phyloP scores from a whole-genome alignment of 1,139 yeast genomes.

The Blastobotrys aristatus region DNA sequence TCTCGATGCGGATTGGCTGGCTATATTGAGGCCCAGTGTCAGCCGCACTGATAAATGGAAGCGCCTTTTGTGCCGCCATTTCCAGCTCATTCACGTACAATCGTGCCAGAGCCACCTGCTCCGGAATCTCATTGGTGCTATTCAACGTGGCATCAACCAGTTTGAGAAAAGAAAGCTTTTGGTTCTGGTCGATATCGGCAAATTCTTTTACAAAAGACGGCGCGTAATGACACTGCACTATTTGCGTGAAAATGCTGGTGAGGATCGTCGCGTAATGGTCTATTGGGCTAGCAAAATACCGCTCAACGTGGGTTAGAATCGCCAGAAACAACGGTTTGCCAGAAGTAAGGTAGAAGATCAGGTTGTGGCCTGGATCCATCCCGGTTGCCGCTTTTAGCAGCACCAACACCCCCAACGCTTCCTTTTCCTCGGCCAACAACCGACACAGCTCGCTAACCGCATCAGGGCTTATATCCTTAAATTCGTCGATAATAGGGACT shows the following conservation, averaged over 20 bases:
- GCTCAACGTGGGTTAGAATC: slow-evolving; percentile 19
- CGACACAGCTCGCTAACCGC: slow-evolving; percentile 5
- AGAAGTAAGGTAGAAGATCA: background rate
- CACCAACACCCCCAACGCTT: slow-evolving; percentile 10
- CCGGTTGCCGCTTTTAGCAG: slow-evolving; percentile 11
- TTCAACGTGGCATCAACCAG: slow-evolving; percentile 24
- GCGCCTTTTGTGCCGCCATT: slow-evolving; percentile 15
- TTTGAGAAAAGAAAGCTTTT: slow-evolving; percentile 22
- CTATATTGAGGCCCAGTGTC: slow-evolving; percentile 17
- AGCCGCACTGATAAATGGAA: slow-evolving; percentile 18
- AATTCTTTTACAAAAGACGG: slow-evolving; percentile 14
- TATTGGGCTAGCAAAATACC: slow-evolving; percentile 18
- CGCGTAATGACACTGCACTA: background rate
- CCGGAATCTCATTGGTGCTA: slow-evolving; percentile 3
- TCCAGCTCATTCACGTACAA: slow-evolving; percentile 11
- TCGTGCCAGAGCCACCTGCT: slow-evolving; percentile 1
- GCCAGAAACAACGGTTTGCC: slow-evolving; percentile 18
- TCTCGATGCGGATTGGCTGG: slow-evolving; percentile 12
- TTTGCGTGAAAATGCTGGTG: background rate
- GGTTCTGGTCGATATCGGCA: slow-evolving; percentile 12
- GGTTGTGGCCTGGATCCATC: slow-evolving; percentile 8
- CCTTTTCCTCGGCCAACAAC: slow-evolving; percentile 7
- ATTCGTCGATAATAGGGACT: background rate
- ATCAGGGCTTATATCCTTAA: background rate
- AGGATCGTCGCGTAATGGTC: slow-evolving; percentile 13